Percentiles rank a stretch among this genome's conserved stretches.
Evolutionary conservation across 192 early-diverging fungal species (phyloP).

Genomic region (Coemansia sp.): DNA sequence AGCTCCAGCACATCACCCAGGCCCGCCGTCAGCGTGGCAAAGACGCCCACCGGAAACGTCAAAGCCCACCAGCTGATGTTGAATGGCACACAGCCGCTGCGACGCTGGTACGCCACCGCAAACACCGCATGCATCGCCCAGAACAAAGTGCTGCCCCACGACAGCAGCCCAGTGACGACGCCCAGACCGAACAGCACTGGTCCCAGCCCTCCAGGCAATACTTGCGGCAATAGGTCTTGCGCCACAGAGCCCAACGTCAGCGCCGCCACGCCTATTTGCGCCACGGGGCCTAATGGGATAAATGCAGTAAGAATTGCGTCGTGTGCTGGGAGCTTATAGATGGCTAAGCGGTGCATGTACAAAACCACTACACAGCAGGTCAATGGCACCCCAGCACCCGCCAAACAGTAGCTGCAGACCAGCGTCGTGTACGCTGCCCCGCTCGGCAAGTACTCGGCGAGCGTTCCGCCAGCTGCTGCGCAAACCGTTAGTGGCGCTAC

Average conservation of each 20-base stretch:
- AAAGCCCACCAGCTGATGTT: slow-evolving; percentile 61
- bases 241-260: slow-evolving; percentile 20
- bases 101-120: slow-evolving; percentile 29
- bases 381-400: slow-evolving; percentile 55
- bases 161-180: slow-evolving; percentile 27
- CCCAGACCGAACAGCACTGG: slow-evolving; percentile 17
- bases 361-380: slow-evolving; percentile 47
- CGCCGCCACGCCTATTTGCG: slow-evolving; percentile 44
- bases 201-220: slow-evolving; percentile 16
- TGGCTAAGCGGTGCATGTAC: slow-evolving; percentile 47
- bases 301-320: slow-evolving; percentile 55
- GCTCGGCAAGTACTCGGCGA: slow-evolving; percentile 29
- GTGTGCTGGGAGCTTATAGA: slow-evolving; percentile 50
- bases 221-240: slow-evolving; percentile 10
- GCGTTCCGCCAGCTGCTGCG: slow-evolving; percentile 43
- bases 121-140: slow-evolving; percentile 40
- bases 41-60: slow-evolving; percentile 58
- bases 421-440: slow-evolving; percentile 13
- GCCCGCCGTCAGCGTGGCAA: slow-evolving; percentile 25
- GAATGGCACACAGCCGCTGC: slow-evolving; percentile 34
- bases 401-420: slow-evolving; percentile 31
- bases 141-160: slow-evolving; percentile 54
- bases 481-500: slow-evolving; percentile 52
- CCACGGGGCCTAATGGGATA: slow-evolving; percentile 58
- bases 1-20: slow-evolving; percentile 27